Conservation (phyloP, 352 stramenopile species). For the Plasmopara viticola region DNA sequence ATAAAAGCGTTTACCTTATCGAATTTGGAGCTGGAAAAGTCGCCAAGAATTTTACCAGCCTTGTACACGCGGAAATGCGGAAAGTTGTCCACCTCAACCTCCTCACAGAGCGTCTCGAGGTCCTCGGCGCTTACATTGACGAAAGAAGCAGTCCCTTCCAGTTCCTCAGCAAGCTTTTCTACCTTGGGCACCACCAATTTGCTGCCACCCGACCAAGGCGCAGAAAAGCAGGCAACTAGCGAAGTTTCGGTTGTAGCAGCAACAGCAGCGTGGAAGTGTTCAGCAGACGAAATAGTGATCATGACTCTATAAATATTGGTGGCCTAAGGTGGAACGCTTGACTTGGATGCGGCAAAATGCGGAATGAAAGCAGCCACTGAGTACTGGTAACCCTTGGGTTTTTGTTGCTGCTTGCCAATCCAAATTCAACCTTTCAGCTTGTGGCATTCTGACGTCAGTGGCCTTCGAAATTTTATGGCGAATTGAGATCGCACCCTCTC, state of each 20-base stretch:
- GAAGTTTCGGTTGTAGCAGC: conserved; percentile 24
- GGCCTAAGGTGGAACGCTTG: conserved; percentile 3
- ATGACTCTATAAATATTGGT: conserved; percentile 15
- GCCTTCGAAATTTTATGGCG: conserved; percentile 15
- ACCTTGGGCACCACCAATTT: conserved; percentile 54
- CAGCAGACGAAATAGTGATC: conserved; percentile 27
- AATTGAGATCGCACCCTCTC: neutral
- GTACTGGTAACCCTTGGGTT: conserved; percentile 3
- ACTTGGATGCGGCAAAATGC: conserved; percentile 21
- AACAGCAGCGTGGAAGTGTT: conserved; percentile 38
- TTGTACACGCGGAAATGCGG: conserved; percentile 77
- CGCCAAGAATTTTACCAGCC: conserved; percentile 40
- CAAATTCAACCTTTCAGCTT: conserved; percentile 19
- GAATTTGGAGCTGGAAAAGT: conserved; percentile 64
- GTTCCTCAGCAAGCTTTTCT: conserved; percentile 41
- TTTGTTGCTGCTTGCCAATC: conserved; percentile 1
- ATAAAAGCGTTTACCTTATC: conserved; percentile 55
- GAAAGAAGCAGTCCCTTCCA: conserved; percentile 26
- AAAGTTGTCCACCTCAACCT: conserved; percentile 71
- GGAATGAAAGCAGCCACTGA: conserved; percentile 20
- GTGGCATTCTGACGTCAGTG: conserved; percentile 10
- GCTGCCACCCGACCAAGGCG: conserved; percentile 63
- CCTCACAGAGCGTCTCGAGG: conserved; percentile 57
- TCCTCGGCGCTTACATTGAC: conserved; percentile 46
- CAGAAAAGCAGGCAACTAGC: conserved; percentile 47